A percentile compares a stretch with the other conserved stretches of the same genome.
Conservation (phyloP, 2,329 filamentous ascomycete genomes). For the Dactylellina haptotyla region DNA sequence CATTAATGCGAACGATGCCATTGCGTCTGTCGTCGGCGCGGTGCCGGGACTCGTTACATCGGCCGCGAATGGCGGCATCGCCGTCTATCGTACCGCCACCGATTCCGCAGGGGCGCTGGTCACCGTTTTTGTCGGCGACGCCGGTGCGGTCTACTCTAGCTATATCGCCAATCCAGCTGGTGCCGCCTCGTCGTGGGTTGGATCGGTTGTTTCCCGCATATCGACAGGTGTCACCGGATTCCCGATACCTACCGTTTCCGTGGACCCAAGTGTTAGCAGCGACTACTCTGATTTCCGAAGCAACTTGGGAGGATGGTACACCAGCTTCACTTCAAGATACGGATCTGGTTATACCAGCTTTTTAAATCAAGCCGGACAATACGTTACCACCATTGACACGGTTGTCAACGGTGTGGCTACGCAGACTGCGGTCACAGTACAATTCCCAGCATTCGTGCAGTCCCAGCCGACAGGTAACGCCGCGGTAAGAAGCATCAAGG, state of each 20-base stretch:
- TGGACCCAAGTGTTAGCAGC: conserved; percentile 11
- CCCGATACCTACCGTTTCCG: conserved; percentile 32
- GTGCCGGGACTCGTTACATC: conserved; percentile 43
- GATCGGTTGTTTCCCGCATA: conserved; percentile 9
- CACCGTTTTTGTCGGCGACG: conserved; percentile 37
- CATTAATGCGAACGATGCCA: conserved; percentile 39
- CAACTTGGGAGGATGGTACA: conserved; percentile 45
- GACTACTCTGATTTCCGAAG: conserved; percentile 43
- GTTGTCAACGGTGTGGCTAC: conserved; percentile 36
- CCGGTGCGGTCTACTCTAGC: conserved; percentile 36
- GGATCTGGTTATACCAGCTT: conserved; percentile 41
- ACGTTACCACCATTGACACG: conserved; percentile 43
- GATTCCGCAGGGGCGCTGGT: conserved; percentile 20
- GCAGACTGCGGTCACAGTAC: conserved; percentile 44
- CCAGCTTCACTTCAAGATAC: conserved; percentile 37
- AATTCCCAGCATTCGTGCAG: conserved; percentile 48
- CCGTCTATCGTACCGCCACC: conserved; percentile 37
- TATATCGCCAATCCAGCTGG: conserved; percentile 44
- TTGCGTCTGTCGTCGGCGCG: conserved; percentile 28
- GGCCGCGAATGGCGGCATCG: conserved; percentile 28
- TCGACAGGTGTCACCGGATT: conserved; percentile 36
- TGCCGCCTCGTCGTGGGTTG: conserved; percentile 32
- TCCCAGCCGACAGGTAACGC: conserved; percentile 40
- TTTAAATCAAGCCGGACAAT: conserved; percentile 45
- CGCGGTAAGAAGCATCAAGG: conserved; percentile 17